Evolutionary conservation across 2,329 filamentous ascomycete species (phyloP).

Genomic region (Pleomassaria siparia): DNA sequence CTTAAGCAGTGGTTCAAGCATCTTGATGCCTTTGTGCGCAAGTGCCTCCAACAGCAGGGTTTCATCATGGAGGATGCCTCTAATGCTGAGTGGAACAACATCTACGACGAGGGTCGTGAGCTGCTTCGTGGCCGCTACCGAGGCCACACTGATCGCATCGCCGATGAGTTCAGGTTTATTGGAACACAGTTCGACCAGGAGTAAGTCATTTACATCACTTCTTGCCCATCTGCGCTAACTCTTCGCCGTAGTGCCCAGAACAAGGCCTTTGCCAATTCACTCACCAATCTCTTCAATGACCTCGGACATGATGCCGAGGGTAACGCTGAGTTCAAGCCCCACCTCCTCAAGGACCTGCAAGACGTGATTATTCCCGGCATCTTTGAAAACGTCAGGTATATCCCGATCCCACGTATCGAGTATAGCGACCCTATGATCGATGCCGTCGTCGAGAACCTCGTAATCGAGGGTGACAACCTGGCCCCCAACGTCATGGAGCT

Average conservation of each 20-base stretch:
- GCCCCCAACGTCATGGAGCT: slow-evolving; percentile 91
- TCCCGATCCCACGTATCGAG: slow-evolving; percentile 92
- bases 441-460: slow-evolving; percentile 88
- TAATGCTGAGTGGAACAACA: slow-evolving; percentile 76
- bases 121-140: slow-evolving; percentile 88
- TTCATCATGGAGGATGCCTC: slow-evolving; percentile 84
- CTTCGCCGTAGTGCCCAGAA: slow-evolving; percentile 61
- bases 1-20: slow-evolving; percentile 87
- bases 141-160: slow-evolving; percentile 78
- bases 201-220: slow-evolving; percentile 5
- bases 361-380: slow-evolving; percentile 82
- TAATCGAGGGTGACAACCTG: slow-evolving; percentile 95
- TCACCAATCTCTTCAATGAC: slow-evolving; percentile 85
- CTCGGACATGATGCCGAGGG: slow-evolving; percentile 86
- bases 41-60: slow-evolving; percentile 83
- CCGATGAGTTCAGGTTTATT: slow-evolving; percentile 90
- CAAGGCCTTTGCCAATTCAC: slow-evolving; percentile 71
- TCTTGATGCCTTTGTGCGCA: slow-evolving; percentile 75
- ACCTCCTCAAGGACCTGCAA: slow-evolving; percentile 84
- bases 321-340: slow-evolving; percentile 87
- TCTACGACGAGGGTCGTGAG: slow-evolving; percentile 84
- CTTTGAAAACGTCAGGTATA: slow-evolving; percentile 83
- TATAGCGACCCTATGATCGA: slow-evolving; percentile 83
- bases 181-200: slow-evolving; percentile 88
- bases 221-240: background rate